Evolutionary conservation across 2,329 filamentous ascomycete species (phyloP).

Genomic region (Colletotrichum graminicola): DNA sequence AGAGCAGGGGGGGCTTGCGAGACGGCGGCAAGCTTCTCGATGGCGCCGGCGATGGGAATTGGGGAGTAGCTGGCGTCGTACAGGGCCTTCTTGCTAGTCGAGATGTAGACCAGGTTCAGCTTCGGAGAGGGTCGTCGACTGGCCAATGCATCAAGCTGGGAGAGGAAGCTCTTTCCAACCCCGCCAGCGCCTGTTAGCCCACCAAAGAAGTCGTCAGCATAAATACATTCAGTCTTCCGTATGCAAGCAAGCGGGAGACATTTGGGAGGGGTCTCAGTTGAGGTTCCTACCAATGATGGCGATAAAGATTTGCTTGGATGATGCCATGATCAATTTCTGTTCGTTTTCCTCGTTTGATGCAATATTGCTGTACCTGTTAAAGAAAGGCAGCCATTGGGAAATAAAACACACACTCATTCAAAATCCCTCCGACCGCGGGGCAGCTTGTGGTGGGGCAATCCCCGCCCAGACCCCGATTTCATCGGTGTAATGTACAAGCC

Average conservation of each 20-base stretch:
- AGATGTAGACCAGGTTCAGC: constrained; percentile 85
- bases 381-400: background rate
- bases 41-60: constrained; percentile 70
- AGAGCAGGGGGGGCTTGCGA: constrained; percentile 74
- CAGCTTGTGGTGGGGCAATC: constrained; percentile 25
- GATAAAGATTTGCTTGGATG: constrained; percentile 63
- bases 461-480: background rate
- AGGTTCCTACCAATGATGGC: constrained; percentile 62
- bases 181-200: constrained; percentile 80
- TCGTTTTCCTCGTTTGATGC: background rate
- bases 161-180: constrained; percentile 91
- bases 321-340: constrained; percentile 52
- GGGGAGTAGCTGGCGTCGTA: constrained; percentile 79
- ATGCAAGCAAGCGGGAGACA: background rate
- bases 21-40: constrained; percentile 74
- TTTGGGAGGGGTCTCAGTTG: background rate
- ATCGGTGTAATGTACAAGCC: background rate
- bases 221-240: background rate
- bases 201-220: constrained; percentile 22
- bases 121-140: constrained; percentile 75
- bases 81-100: constrained; percentile 86
- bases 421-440: constrained; percentile 36
- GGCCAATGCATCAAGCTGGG: constrained; percentile 79
- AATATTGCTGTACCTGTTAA: background rate
- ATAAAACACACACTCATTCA: constrained; percentile 1